Evolutionary conservation across 139 green algal species (phyloP), one percentile per base, ranked within the genome.

Genomic region (Pedinophyceae sp.): DNA sequence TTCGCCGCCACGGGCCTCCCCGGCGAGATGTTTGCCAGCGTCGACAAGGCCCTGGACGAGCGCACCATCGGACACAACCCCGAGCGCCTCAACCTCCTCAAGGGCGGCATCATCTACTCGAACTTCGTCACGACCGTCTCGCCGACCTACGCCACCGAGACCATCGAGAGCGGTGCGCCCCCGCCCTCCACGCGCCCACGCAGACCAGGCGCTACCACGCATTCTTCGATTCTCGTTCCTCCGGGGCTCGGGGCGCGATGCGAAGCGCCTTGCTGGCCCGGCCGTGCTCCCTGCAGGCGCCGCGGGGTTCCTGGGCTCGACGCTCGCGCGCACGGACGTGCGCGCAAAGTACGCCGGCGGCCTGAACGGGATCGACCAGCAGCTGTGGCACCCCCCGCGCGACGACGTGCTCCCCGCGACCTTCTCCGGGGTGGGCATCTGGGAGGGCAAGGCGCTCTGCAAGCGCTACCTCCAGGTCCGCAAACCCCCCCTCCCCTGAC

Each of bases 41-140:
- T 85, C 3, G 80, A 94, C 57, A 84, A 87, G 56, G 89, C 89
- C 3, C 74, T 97, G 64, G 89, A 97, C 54, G 86, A 94, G 70
- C 71, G 88, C 25, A 97, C 89, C 19, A 92, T 93, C 27, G 87
- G 89, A 0, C 89, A 97, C 83, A 97, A 97, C 72, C 89, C 89
- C 0, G 86, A 96, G 75, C 69, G 89, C 3, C 72, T 95, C 24
- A 93, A 76, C 66, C 70, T 97, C 50, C 78, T 97, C 62, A 97
- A 96, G 71, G 87, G 83, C 2, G 87, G 78, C 50, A 84, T 95
- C 51, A 75, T 94, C 4, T 97, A 95, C 69, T 74, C 60, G 61
- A 95, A 93, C 57, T 68, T 57, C 0, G 76, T 97, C 10, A 95
- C 84, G 22, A 94, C 86, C 0, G 88, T 97, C 30, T 90, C 74